phyloP scores from a whole-genome alignment of 371 early-diverging fungal genomes.

The Cladochytrium tenue region DNA sequence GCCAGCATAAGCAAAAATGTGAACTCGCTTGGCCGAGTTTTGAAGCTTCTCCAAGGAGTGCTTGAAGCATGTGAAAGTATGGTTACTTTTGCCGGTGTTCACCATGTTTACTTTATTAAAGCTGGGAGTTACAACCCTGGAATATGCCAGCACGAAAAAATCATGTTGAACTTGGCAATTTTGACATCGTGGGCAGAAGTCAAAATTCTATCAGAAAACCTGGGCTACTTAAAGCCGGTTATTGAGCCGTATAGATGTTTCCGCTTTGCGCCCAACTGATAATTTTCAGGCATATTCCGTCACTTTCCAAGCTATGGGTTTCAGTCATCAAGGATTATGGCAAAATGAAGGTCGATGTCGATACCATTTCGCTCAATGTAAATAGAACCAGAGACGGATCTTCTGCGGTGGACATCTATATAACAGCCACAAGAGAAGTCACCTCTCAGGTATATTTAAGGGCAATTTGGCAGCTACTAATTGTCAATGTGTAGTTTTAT shows the following conservation, averaged over 20 bases:
- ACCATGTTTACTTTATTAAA: neutral
- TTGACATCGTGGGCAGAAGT: constrained; percentile 83
- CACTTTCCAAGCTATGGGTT: constrained; percentile 38
- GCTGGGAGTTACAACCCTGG: constrained; percentile 42
- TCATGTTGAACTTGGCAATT: constrained; percentile 78
- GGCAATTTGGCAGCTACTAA: too few species aligned
- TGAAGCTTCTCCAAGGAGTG: constrained; percentile 69
- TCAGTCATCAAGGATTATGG: constrained; percentile 32
- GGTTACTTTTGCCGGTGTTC: constrained; percentile 27
- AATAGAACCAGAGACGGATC: constrained; percentile 3
- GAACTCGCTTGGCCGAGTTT: constrained; percentile 69
- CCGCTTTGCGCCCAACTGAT: neutral
- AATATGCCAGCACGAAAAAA: constrained; percentile 59
- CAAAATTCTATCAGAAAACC: constrained; percentile 60
- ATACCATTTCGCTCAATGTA: constrained; percentile 9
- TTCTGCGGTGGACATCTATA: constrained; percentile 31
- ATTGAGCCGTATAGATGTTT: constrained; percentile 54
- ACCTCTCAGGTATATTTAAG: constrained; percentile 46
- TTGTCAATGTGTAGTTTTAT: neutral
- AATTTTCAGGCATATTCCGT: constrained; percentile 20
- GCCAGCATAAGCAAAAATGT: constrained; percentile 82
- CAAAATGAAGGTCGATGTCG: constrained; percentile 35
- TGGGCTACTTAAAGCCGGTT: constrained; percentile 57
- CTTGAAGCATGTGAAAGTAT: constrained; percentile 70
- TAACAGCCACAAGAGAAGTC: constrained; percentile 55